Percentiles rank a stretch among this genome's conserved stretches.
These are phyloP conservation scores for Solanum hybrid DNA, from an alignment of 305 asterid genomes.

Conservation along the genomic window DNA sequence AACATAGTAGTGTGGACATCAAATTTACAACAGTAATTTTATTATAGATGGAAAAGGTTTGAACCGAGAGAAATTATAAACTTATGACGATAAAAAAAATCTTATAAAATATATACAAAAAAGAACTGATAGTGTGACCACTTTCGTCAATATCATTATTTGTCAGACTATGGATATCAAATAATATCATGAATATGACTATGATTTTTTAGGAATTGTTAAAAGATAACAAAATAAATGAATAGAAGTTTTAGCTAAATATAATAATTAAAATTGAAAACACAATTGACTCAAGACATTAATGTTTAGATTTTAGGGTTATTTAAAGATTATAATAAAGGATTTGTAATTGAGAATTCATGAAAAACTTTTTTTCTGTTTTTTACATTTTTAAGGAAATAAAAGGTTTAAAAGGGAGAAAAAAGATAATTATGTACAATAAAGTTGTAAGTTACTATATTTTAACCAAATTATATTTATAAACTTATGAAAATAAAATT, in stretches of 20 bases:
- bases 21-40: not conserved
- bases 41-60: not conserved
- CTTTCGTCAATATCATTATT: not conserved
- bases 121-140: too few relatives aligned
- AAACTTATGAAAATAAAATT: not conserved
- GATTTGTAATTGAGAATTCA: not conserved
- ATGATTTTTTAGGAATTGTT: not conserved
- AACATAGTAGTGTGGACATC: not conserved
- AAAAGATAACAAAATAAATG: not conserved
- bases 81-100: not conserved
- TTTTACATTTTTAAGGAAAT: not conserved
- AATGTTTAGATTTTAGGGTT: not conserved
- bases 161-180: not conserved
- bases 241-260: not conserved
- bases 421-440: not conserved
- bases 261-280: too few relatives aligned
- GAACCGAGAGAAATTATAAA: not conserved
- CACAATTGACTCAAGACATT: not conserved
- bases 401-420: not conserved
- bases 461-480: too few relatives aligned
- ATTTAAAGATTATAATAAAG: not conserved
- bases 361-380: too few relatives aligned
- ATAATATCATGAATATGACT: not conserved
- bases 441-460: not conserved
- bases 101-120: not conserved